A percentile compares a stretch with the other conserved stretches of the same genome.
phyloP scores from a whole-genome alignment of 1,139 yeast genomes.

The Yamadazyma friedrichii region DNA sequence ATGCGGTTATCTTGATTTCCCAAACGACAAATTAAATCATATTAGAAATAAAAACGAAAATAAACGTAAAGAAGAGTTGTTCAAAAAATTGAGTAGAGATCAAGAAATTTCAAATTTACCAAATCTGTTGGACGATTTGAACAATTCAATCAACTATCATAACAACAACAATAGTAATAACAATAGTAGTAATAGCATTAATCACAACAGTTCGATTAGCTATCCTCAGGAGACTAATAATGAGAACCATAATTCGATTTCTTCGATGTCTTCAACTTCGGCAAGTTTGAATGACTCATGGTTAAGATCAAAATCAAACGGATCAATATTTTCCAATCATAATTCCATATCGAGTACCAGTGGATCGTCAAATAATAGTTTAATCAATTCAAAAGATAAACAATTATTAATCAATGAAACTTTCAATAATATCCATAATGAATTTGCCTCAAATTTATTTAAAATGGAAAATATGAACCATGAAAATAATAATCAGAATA shows the following conservation, averaged over 20 bases:
- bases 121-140: neutral
- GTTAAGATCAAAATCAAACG: neutral
- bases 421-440: slow-evolving; percentile 1
- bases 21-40: slow-evolving; percentile 34
- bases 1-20: slow-evolving; percentile 46
- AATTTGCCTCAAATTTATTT: slow-evolving; percentile 6
- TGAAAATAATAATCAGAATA: neutral
- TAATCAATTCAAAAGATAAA: slow-evolving; percentile 3
- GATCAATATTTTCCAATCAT: neutral
- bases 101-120: slow-evolving; percentile 3
- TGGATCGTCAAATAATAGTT: too few relatives aligned
- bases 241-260: neutral
- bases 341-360: neutral
- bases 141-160: slow-evolving; percentile 1
- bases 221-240: too few relatives aligned
- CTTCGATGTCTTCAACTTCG: neutral
- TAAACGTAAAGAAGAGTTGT: slow-evolving; percentile 15
- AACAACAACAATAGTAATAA: neutral
- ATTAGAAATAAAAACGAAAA: slow-evolving; percentile 34
- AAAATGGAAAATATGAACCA: slow-evolving; percentile 3
- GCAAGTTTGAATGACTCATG: neutral
- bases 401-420: slow-evolving; percentile 3
- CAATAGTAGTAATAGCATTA: too few relatives aligned
- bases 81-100: slow-evolving; percentile 5
- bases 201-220: neutral